Evolutionary conservation across 1,284 basidiomycete genomes (phyloP).

Genomic region (Boletellus sp.): DNA sequence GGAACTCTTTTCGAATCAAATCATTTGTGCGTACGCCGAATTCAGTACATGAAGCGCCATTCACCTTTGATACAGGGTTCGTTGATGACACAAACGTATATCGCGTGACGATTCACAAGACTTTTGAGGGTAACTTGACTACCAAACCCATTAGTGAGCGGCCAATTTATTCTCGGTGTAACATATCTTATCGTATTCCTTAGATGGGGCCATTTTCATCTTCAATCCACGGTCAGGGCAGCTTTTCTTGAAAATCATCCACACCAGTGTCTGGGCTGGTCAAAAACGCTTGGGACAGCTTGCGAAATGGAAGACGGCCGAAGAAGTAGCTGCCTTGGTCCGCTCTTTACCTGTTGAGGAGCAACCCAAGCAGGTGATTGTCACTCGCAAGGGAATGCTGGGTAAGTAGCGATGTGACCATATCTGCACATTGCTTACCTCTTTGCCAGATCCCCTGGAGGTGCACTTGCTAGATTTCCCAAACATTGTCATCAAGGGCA

Average conservation of each 20-base stretch:
- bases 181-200: slow-evolving; percentile 1
- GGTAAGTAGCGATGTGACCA: slow-evolving; percentile 41
- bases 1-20: slow-evolving; percentile 98
- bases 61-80: slow-evolving; percentile 60
- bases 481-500: slow-evolving; percentile 99
- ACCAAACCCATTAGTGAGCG: slow-evolving; percentile 94
- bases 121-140: slow-evolving; percentile 99
- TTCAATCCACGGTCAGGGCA: slow-evolving; percentile 99
- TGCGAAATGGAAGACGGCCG: slow-evolving; percentile 99
- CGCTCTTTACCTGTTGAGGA: slow-evolving; percentile 98
- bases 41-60: not conserved
- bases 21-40: slow-evolving; percentile 75
- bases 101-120: slow-evolving; percentile 99
- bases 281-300: slow-evolving; percentile 99
- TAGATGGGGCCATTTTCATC: slow-evolving; percentile 98
- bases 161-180: not conserved
- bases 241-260: slow-evolving; percentile 98
- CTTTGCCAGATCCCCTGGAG: slow-evolving; percentile 80
- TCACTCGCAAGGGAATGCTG: slow-evolving; percentile 99
- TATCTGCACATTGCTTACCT: slow-evolving; percentile 6
- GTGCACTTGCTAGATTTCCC: slow-evolving; percentile 99
- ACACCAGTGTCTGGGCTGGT: slow-evolving; percentile 99
- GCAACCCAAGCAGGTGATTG: slow-evolving; percentile 99
- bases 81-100: slow-evolving; percentile 99
- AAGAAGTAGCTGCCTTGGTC: slow-evolving; percentile 98